Evolutionary conservation across 2,329 filamentous ascomycete genomes (phyloP).

Genomic region (Peltaster fructicola): DNA sequence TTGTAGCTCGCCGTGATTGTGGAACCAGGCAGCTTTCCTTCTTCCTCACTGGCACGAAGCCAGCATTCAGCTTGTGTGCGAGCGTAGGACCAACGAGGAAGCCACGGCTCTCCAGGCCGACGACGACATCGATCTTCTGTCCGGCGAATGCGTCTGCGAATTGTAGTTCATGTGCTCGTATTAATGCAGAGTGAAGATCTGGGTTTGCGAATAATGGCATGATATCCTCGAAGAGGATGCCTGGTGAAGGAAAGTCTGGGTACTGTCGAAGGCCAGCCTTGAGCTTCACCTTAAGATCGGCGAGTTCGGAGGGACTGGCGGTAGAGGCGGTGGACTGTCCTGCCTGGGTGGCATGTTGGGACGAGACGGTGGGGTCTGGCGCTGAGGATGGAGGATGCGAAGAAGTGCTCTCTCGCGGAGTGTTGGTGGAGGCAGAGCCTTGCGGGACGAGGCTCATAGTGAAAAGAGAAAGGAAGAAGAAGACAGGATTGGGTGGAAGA

Average conservation of each 20-base stretch:
- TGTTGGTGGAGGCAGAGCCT: conserved; percentile 5
- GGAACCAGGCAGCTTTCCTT: conserved; percentile 80
- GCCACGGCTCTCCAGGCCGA: conserved; percentile 83
- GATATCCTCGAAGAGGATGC: conserved; percentile 96
- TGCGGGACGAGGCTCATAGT: conserved; percentile 4
- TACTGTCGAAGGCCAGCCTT: conserved; percentile 62
- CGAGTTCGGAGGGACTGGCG: conserved; percentile 33
- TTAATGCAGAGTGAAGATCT: conserved; percentile 53
- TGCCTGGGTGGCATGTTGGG: conserved; percentile 28
- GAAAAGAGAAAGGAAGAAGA: conserved; percentile 6
- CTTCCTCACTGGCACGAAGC: conserved; percentile 89
- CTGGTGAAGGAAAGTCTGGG: conserved; percentile 77
- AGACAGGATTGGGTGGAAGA: conserved; percentile 2
- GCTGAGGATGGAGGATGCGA: conserved; percentile 10
- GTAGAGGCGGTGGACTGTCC: conserved; percentile 30
- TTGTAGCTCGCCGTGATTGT: conserved; percentile 71
- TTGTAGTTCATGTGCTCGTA: conserved; percentile 74
- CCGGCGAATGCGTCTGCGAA: conserved; percentile 43
- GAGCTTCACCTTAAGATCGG: conserved; percentile 50
- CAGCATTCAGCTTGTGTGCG: conserved; percentile 63
- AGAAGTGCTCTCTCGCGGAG: conserved; percentile 10
- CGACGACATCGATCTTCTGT: conserved; percentile 53
- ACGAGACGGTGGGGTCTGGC: conserved; percentile 11
- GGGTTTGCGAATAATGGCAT: conserved; percentile 83
- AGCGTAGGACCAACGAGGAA: conserved; percentile 89